phyloP scores from a whole-genome alignment of 2,329 filamentous ascomycete species.

The Hymenotorrendiella dingleyae region DNA sequence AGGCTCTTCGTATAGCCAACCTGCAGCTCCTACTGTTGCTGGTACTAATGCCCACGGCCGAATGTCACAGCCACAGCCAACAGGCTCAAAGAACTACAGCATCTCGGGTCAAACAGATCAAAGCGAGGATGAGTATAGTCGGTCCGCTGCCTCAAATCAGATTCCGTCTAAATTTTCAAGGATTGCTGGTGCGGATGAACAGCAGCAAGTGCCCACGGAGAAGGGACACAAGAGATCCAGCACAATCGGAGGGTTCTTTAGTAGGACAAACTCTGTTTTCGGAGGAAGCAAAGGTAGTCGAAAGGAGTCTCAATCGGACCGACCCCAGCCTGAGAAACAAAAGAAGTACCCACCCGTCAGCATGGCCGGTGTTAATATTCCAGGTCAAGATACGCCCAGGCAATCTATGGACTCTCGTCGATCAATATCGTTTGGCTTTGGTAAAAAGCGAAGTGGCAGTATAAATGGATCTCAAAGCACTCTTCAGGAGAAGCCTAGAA shows the following conservation, averaged over 20 bases:
- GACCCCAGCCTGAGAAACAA: slow-evolving; percentile 48
- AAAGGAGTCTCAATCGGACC: slow-evolving; percentile 29
- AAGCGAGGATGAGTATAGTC: slow-evolving; percentile 49
- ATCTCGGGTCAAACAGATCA: slow-evolving; percentile 62
- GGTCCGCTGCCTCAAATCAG: slow-evolving; percentile 49
- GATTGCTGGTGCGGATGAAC: slow-evolving; percentile 48
- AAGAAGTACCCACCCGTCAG: slow-evolving; percentile 80
- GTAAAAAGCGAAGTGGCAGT: slow-evolving; percentile 66
- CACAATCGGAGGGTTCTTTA: slow-evolving; percentile 78
- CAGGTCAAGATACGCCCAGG: slow-evolving; percentile 33
- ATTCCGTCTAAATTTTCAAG: slow-evolving; percentile 53
- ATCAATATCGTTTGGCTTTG: slow-evolving; percentile 63
- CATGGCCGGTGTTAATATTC: slow-evolving; percentile 64
- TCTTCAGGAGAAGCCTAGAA: slow-evolving; percentile 51
- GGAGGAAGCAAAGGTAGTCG: slow-evolving; percentile 45
- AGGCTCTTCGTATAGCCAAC: slow-evolving; percentile 82
- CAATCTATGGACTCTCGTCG: slow-evolving; percentile 68
- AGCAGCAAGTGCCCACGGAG: slow-evolving; percentile 30
- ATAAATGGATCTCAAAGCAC: slow-evolving; percentile 48
- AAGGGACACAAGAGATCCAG: slow-evolving; percentile 60
- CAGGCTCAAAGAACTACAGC: slow-evolving; percentile 54
- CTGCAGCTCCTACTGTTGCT: slow-evolving; percentile 78
- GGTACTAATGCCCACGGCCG: slow-evolving; percentile 84
- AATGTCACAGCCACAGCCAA: slow-evolving; percentile 68
- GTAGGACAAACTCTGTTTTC: slow-evolving; percentile 76